Evolutionary conservation across 306 rosid species (phyloP).

Genomic region (Abrus pulchellus): DNA sequence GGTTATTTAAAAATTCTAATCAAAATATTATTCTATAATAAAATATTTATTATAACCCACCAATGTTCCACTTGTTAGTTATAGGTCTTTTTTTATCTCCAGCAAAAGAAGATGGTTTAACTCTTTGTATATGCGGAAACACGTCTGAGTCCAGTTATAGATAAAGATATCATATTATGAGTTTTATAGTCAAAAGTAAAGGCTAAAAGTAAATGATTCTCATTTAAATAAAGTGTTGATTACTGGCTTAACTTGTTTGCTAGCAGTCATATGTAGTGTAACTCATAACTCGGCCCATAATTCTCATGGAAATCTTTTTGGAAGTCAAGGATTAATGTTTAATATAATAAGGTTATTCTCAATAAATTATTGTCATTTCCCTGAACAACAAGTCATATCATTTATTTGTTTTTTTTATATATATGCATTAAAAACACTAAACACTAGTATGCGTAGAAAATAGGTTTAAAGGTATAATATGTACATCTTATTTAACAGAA

Average conservation of each 20-base stretch:
- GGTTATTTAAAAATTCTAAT: background rate
- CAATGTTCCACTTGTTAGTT: constrained; percentile 16
- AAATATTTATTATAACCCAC: background rate
- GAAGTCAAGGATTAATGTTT: constrained; percentile 1
- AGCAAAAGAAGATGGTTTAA: constrained; percentile 29
- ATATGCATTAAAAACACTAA: background rate
- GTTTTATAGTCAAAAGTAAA: constrained; percentile 26
- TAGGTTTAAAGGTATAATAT: background rate
- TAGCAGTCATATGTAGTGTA: constrained; percentile 28
- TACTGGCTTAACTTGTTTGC: constrained; percentile 1
- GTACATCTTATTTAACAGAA: background rate
- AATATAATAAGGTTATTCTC: background rate
- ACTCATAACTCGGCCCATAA: constrained; percentile 4
- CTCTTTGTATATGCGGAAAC: constrained; percentile 48
- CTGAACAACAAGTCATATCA: background rate
- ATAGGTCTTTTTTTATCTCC: constrained; percentile 30
- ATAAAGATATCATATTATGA: constrained; percentile 16
- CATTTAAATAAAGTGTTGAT: background rate
- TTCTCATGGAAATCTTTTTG: background rate
- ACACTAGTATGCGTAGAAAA: background rate
- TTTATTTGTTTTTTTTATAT: background rate
- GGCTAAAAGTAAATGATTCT: constrained; percentile 30
- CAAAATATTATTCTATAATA: background rate
- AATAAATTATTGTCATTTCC: constrained; percentile 1
- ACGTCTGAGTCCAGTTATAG: constrained; percentile 34